phyloP scores from a whole-genome alignment of 306 rosid species.

The Abrus pulchellus region DNA sequence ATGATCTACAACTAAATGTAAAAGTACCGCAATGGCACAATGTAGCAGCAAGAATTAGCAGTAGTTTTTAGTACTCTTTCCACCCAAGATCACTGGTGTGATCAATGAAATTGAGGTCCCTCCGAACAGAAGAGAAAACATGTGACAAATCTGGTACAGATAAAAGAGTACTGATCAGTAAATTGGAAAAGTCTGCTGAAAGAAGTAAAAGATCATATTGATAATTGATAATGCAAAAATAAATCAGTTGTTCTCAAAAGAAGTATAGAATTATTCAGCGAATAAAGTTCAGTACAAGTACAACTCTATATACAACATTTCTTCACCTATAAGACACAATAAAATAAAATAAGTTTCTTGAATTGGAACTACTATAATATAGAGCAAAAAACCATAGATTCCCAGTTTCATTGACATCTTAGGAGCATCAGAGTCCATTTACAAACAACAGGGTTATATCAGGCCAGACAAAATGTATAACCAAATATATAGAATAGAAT shows the following conservation, averaged over 20 bases:
- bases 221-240: not conserved
- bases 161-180: constrained; percentile 32
- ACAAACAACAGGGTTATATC: constrained; percentile 5
- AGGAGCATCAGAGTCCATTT: not conserved
- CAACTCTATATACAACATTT: not conserved
- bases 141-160: constrained; percentile 76
- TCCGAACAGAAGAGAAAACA: constrained; percentile 76
- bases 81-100: constrained; percentile 89
- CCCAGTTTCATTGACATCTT: not conserved
- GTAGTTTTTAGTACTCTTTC: constrained; percentile 76
- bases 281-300: constrained; percentile 7
- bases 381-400: constrained; percentile 1
- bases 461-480: not conserved
- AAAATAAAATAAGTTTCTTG: not conserved
- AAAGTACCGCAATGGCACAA: not conserved
- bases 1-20: constrained; percentile 36
- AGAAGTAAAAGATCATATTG: constrained; percentile 25
- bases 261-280: not conserved
- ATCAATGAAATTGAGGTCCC: constrained; percentile 83
- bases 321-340: constrained; percentile 3
- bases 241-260: not conserved
- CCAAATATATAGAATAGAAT: not conserved
- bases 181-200: not conserved
- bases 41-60: constrained; percentile 32
- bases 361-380: not conserved